These are phyloP conservation scores for Nigrospora oryzae DNA, from an alignment of 2,329 filamentous ascomycete species.

Conservation along the genomic window DNA sequence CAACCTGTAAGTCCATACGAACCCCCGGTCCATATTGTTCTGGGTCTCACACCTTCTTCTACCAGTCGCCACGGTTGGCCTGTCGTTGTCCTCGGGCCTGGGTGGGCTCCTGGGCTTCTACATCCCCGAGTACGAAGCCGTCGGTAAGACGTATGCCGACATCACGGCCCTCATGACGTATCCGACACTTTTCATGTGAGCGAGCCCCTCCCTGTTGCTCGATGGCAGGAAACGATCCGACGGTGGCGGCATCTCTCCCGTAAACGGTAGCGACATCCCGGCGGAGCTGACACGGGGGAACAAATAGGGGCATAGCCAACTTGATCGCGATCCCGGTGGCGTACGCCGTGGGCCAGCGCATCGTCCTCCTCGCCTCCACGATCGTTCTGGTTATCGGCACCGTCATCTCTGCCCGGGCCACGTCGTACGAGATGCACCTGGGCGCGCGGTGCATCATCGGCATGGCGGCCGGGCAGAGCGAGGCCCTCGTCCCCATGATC, in stretches of 20 bases:
- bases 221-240: no score
- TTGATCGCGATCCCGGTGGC: conserved; percentile 23
- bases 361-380: conserved; percentile 20
- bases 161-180: conserved; percentile 28
- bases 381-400: conserved; percentile 17
- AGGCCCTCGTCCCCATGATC: conserved; percentile 32
- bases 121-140: conserved; percentile 25
- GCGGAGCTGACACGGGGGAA: no score
- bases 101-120: conserved; percentile 31
- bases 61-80: conserved; percentile 27
- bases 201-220: no score
- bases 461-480: conserved; percentile 30
- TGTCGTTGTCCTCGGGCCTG: conserved; percentile 29
- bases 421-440: conserved; percentile 26
- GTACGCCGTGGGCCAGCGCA: conserved; percentile 23
- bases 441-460: conserved; percentile 26
- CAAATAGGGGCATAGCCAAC: conserved; percentile 20
- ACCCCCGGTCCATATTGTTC: background rate
- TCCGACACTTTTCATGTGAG: conserved; percentile 16
- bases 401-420: conserved; percentile 16
- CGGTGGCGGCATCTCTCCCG: no score
- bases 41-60: conserved; percentile 1
- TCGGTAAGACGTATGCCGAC: conserved; percentile 26
- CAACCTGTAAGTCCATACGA: no score
- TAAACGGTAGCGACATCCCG: no score